These are phyloP conservation scores for Conoideocrella luteorostrata DNA, from an alignment of 2,329 filamentous ascomycete genomes.

Conservation along the genomic window DNA sequence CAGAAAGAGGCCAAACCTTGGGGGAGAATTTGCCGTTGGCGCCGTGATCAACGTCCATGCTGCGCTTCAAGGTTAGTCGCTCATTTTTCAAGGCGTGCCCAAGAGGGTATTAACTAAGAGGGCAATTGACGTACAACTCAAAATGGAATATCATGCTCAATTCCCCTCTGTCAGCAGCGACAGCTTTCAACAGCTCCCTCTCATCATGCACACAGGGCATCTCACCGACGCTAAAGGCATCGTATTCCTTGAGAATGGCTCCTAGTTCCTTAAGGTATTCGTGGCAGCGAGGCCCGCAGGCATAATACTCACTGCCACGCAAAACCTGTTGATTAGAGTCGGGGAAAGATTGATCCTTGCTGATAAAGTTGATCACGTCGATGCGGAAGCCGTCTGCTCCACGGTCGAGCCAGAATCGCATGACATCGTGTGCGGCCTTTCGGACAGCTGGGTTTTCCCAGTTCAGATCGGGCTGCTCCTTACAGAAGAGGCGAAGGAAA, in stretches of 20 bases:
- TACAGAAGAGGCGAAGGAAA: conserved; percentile 63
- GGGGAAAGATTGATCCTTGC: conserved; percentile 52
- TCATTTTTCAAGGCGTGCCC: not conserved
- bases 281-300: conserved; percentile 44
- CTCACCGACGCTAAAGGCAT: conserved; percentile 47
- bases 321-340: conserved; percentile 34
- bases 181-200: conserved; percentile 37
- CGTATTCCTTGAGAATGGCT: conserved; percentile 36
- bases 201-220: conserved; percentile 40
- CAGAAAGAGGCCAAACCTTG: conserved; percentile 38
- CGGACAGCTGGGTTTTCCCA: conserved; percentile 65
- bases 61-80: too few relatives aligned
- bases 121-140: conserved; percentile 41
- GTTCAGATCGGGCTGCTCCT: conserved; percentile 70
- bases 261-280: conserved; percentile 41
- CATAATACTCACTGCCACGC: conserved; percentile 38
- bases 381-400: conserved; percentile 62
- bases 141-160: conserved; percentile 71
- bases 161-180: conserved; percentile 50
- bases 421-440: conserved; percentile 58
- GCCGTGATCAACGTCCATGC: conserved; percentile 44
- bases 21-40: conserved; percentile 36
- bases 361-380: conserved; percentile 63
- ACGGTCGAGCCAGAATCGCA: conserved; percentile 68
- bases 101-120: not conserved